Base-by-base conservation (phyloP, 225 moss, liverwort and hornwort species). In the Marchantia paleacea region DNA sequence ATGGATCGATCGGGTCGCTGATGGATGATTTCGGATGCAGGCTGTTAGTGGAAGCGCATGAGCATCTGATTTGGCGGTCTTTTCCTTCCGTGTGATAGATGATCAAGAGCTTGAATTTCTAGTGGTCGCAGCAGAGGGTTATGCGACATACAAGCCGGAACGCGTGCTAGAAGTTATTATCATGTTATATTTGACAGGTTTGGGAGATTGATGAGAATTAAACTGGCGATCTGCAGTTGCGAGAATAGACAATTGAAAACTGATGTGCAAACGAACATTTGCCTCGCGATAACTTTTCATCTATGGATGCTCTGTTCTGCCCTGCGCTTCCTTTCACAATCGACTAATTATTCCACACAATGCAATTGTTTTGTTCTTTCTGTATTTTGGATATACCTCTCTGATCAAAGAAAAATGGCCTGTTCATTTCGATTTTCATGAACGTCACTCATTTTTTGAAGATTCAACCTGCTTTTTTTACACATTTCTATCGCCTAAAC, bases 171-270 rank as follows among this genome's bases (percentile, higher is more conserved):
- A 79, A 71, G 68, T 48, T 54, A 52, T 70, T 70, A 79, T 79
- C 28, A 79, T 70, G 68, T 39, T 79, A 69, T 79, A 69, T 39
- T 52, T 55, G 68, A 55, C 79, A 79, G 79, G 79, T 79, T 70
- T 78, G 78, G 64, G 29, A 53, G 55, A 79, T 53, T 48, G 16
- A 57, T 7, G 30, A 55, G 69, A 79, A 71, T 54, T 55, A 7
- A 12, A 9, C 10, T 26, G 52, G 55, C 79, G 70, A 79, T 79
- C 70, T 55, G 26, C 53, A 6, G 55, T 39, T 54, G 3, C 11
- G 1, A 54, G 12, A 79, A 28, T 28, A 79, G 13, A 19, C 52
- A 69, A 54, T 55, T 55, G 26, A 28, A 78, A 51, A 0, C 14
- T 13, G 50, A 50, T 50, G 49, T 64, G 50, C 4, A 13, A 63